These are phyloP conservation scores for Verticillium klebahnii DNA, from an alignment of 2,329 filamentous ascomycete genomes.

Conservation along the genomic window DNA sequence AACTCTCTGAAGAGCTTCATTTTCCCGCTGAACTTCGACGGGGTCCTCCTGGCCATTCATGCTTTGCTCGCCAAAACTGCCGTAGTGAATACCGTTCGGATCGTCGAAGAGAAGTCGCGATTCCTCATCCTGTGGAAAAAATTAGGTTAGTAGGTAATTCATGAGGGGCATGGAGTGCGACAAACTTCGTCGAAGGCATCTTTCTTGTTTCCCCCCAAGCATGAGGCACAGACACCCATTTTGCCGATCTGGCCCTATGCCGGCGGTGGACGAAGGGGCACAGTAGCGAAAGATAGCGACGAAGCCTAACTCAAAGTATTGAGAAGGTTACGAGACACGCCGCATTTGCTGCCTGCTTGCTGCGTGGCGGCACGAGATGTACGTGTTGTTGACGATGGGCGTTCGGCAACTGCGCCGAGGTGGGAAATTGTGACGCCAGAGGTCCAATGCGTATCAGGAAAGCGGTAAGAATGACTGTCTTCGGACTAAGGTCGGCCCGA, in stretches of 20 bases:
- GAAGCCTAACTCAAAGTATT: not conserved
- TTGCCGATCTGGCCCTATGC: not conserved
- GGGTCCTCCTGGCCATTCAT: conserved; percentile 53
- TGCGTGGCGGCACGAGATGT: not conserved
- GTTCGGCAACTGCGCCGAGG: not conserved
- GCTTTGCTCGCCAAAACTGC: conserved; percentile 56
- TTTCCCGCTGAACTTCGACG: conserved; percentile 58
- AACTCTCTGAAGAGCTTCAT: conserved; percentile 59
- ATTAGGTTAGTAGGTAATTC: not conserved
- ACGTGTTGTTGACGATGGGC: not conserved
- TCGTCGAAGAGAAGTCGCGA: conserved; percentile 58
- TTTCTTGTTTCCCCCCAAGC: conserved; percentile 46
- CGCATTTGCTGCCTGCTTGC: not conserved
- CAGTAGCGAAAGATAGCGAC: not conserved
- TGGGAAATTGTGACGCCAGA: not conserved
- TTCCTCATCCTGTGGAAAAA: conserved; percentile 45
- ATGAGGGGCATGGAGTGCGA: not conserved
- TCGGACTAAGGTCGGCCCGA: not conserved
- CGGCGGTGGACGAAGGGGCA: not conserved
- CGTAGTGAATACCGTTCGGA: conserved; percentile 53
- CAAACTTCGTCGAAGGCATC: conserved; percentile 53
- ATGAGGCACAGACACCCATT: conserved; percentile 61
- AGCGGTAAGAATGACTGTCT: not conserved
- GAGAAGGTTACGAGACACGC: no score
- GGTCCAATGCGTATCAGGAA: not conserved